Evolutionary conservation across 179 eudicot genomes (phyloP), one percentile per base, ranked within the genome.

Genomic region (Corrigiola litoralis): DNA sequence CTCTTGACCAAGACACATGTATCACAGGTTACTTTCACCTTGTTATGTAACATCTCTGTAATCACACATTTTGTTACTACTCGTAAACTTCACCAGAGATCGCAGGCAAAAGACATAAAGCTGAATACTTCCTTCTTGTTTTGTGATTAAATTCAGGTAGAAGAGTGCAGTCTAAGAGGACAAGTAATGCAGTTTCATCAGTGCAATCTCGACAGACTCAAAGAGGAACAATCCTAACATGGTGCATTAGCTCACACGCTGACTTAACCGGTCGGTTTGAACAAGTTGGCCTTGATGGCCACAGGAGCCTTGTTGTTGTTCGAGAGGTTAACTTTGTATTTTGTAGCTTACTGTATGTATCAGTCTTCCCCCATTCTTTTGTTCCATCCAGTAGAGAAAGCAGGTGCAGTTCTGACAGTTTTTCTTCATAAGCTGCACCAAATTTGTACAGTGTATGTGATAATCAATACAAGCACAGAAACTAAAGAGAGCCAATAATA

Each of bases 121-220:
- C 65, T 68, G 42, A 69, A 32, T 18, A 25, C 28, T 34, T 25
- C 36, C 23, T n/a, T 6, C 25, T 11, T 42, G 42, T 55, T 18
- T 65, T 28, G 4, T 42, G 25, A 33, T 31, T 25, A 38, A 42
- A 73, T 72, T 55, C 83, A 86, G 91, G 76, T 77, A 56, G 80
- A 77, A 57, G 91, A 86, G 53, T 84, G 86, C 71, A 79, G 86
- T 67, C 71, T 81, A 55, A 71, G 83, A 77, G 88, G 91, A 40
- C 86, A 84, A 40, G 59, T 81, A 14, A 79, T 86, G 68, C 86
- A 85, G 57, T 46, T 78, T 44, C 79, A 69, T 25, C 52, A 42
- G 42, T 34, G 41, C 68, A 73, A 63, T 59, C 77, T 59, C 32
- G 34, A 38, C 33, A 52, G 16, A 46, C 23, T 61, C 1, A 25